Evolutionary conservation across 2,329 filamentous ascomycete genomes (phyloP), one percentile per base, ranked within the genome.

Genomic region (Fusarium sp.): DNA sequence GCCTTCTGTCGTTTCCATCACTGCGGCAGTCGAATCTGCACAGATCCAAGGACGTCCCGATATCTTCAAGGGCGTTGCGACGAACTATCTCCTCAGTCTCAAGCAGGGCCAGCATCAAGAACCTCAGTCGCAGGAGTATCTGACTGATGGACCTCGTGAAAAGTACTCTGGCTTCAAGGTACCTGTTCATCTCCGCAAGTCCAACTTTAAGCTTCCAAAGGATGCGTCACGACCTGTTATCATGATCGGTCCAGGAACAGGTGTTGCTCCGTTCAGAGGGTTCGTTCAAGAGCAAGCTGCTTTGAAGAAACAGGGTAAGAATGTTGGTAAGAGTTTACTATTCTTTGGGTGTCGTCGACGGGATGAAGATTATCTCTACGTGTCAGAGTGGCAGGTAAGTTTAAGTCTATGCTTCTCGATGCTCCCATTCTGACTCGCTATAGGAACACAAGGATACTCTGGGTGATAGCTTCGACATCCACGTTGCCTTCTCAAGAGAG

Each of bases 161-260:
- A n/a, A n/a, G n/a, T n/a, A 35, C 4, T 1, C 26, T 6, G 26
- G 48, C 7, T 23, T 54, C 15, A 37, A 23, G 7, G 7, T 61
- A 0, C 66, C 63, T 0, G 23, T 68, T 5, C 50, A 65, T 18
- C 45, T 41, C 30, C 65, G 56, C 18, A 53, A 68, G 12, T 68
- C 65, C 1, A 50, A 65, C 37, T 68, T 68, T 1, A 60, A 50
- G 4, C 40, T 68, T 1, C 61, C 64, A 8, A 35, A 13, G 6
- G 48, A 67, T 18, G 5, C 49, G 1, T 33, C 42, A 1, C 42
- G 27, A 0, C 61, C 56, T 6, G n/a, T 68, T 1, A 54, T 68
- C 12, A 65, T 68, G 61, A 45, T 68, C 4, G 65, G 65, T 3
- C 61, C 65, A 0, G 61, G 65, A 27, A 67, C 64, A 7, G 55